Conservation (phyloP, 129 eudicot species). For the Saussurea involucrata region DNA sequence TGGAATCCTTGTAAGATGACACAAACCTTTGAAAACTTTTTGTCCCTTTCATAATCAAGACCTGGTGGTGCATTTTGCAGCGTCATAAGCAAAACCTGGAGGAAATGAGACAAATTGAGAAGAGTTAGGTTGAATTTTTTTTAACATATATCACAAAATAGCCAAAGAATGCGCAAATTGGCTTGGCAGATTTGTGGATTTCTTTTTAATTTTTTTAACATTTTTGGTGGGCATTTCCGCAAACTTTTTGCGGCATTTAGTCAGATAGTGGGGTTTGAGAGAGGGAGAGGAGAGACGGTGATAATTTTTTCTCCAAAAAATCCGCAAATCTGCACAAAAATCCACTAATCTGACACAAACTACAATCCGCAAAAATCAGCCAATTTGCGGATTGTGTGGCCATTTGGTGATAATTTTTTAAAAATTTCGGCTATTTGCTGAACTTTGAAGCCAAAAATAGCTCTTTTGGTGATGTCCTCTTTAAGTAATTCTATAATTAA, state of each 20-base stretch:
- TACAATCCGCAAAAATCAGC: background rate
- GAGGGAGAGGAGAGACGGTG: background rate
- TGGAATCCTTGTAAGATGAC: background rate
- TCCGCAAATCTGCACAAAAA: background rate
- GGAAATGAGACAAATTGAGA: background rate
- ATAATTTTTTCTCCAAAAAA: background rate
- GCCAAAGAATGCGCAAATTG: background rate
- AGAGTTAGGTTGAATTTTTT: slow-evolving; percentile 3
- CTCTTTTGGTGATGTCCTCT: background rate
- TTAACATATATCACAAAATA: background rate
- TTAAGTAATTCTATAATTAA: background rate
- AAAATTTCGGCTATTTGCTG: background rate
- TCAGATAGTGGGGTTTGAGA: background rate
- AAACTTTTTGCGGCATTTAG: background rate
- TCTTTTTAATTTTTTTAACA: background rate
- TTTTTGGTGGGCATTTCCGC: background rate
- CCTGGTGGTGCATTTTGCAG: slow-evolving; percentile 99
- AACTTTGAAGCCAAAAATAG: background rate
- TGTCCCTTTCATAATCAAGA: slow-evolving; percentile 93
- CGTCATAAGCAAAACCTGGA: slow-evolving; percentile 89
- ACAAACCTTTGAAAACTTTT: slow-evolving; percentile 85
- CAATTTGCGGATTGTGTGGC: background rate
- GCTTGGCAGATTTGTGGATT: background rate
- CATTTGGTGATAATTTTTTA: background rate
- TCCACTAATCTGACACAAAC: background rate